These are phyloP conservation scores for Claviceps paspali DNA, from an alignment of 2,329 filamentous ascomycete genomes.

Conservation along the genomic window DNA sequence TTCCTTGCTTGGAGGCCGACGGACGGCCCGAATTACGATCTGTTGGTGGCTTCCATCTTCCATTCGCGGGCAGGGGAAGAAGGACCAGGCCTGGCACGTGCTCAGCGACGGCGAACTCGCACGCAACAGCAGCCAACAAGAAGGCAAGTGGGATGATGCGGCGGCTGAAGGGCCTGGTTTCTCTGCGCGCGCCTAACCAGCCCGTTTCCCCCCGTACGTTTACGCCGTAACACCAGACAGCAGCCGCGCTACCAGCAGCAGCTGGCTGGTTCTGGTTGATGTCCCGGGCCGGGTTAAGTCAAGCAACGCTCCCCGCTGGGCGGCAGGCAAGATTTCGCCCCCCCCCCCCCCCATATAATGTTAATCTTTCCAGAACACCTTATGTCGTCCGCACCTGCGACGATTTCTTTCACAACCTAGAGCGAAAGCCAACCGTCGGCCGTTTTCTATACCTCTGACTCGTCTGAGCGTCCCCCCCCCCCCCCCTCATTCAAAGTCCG, in stretches of 20 bases:
- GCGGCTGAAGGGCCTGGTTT: neutral
- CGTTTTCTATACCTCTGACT: no score
- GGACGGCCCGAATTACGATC: no score
- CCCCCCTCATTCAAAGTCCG: no score
- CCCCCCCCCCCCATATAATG: neutral
- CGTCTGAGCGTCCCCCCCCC: no score
- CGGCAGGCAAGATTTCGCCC: neutral
- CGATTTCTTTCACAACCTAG: neutral
- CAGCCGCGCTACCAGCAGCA: neutral
- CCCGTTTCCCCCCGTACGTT: neutral
- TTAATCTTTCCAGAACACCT: neutral
- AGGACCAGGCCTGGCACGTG: no score
- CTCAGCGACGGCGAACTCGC: no score
- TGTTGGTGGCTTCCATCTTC: no score
- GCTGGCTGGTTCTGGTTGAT: neutral
- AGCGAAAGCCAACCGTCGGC: neutral
- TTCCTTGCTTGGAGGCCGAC: no score
- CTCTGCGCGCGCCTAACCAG: neutral
- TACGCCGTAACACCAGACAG: neutral
- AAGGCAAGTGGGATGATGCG: neutral
- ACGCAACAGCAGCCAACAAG: no score
- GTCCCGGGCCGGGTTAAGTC: no score
- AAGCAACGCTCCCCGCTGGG: neutral
- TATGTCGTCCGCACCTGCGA: slow-evolving; percentile 1
- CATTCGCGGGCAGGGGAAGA: no score